These are phyloP conservation scores for Fraxinus americana DNA, from an alignment of 257 asterid genomes.

Conservation along the genomic window DNA sequence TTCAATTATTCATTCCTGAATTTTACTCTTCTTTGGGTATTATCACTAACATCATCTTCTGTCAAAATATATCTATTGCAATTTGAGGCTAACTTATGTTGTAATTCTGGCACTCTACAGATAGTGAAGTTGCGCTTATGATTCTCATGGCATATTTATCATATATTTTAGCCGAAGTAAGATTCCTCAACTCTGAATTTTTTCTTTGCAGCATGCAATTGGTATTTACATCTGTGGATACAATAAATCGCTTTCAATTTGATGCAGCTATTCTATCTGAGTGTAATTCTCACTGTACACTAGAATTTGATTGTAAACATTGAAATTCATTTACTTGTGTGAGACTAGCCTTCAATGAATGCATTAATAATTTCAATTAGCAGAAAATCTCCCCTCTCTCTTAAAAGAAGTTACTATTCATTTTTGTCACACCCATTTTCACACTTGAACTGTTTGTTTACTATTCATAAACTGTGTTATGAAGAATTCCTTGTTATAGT, in stretches of 20 bases:
- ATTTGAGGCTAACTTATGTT: constrained; percentile 8
- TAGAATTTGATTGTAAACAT: neutral
- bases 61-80: neutral
- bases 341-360: neutral
- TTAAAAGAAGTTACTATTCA: too few relatives aligned
- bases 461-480: too few relatives aligned
- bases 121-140: constrained; percentile 56
- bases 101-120: constrained; percentile 44
- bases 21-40: neutral
- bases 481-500: too few relatives aligned
- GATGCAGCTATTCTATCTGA: constrained; percentile 41
- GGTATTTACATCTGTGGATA: neutral
- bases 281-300: constrained; percentile 45
- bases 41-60: neutral
- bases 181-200: neutral
- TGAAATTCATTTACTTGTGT: neutral
- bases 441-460: too few relatives aligned
- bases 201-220: neutral
- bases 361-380: neutral
- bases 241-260: neutral
- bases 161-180: constrained; percentile 46
- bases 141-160: constrained; percentile 52
- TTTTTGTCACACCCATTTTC: too few relatives aligned
- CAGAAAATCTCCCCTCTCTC: too few relatives aligned
- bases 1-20: neutral